phyloP scores from a whole-genome alignment of 768 basidiomycete genomes.

The Xerocomellus chrysenteron region DNA sequence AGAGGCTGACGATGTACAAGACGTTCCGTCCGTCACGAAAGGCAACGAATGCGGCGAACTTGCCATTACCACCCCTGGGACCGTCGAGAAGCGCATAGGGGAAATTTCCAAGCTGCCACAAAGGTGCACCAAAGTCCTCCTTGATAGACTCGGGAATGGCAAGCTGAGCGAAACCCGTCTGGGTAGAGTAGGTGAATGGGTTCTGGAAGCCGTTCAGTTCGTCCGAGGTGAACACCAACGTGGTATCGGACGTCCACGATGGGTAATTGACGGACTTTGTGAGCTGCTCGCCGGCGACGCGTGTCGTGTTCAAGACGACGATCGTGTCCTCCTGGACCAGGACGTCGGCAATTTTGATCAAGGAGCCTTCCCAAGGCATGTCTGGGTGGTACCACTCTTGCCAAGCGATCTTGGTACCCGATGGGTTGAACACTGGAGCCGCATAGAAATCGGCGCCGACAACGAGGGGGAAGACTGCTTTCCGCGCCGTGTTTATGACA shows the following conservation, averaged over 20 bases:
- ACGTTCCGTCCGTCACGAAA: constrained; percentile 33
- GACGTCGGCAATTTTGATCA: constrained; percentile 55
- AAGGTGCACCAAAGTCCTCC: constrained; percentile 57
- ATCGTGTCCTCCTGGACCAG: constrained; percentile 23
- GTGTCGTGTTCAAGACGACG: constrained; percentile 38
- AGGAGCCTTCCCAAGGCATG: constrained; percentile 71
- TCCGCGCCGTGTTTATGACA: constrained; percentile 49
- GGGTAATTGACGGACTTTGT: constrained; percentile 60
- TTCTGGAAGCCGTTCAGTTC: constrained; percentile 60
- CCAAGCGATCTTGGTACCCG: constrained; percentile 60
- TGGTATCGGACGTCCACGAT: constrained; percentile 54
- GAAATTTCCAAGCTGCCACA: constrained; percentile 53
- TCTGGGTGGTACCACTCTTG: constrained; percentile 67
- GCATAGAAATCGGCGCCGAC: constrained; percentile 74
- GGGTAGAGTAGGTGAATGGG: constrained; percentile 54
- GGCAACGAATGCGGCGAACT: constrained; percentile 31
- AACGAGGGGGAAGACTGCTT: constrained; percentile 45
- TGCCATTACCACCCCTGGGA: constrained; percentile 15
- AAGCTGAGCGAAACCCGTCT: constrained; percentile 29
- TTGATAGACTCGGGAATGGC: constrained; percentile 39
- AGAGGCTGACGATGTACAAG: constrained; percentile 34
- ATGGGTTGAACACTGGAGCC: constrained; percentile 55
- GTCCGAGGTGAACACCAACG: constrained; percentile 64
- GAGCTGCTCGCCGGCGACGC: constrained; percentile 51
- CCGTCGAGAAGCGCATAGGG: constrained; percentile 48